Base-by-base conservation (phyloP, 2,329 filamentous ascomycete genomes). In the Monilinia laxa region DNA sequence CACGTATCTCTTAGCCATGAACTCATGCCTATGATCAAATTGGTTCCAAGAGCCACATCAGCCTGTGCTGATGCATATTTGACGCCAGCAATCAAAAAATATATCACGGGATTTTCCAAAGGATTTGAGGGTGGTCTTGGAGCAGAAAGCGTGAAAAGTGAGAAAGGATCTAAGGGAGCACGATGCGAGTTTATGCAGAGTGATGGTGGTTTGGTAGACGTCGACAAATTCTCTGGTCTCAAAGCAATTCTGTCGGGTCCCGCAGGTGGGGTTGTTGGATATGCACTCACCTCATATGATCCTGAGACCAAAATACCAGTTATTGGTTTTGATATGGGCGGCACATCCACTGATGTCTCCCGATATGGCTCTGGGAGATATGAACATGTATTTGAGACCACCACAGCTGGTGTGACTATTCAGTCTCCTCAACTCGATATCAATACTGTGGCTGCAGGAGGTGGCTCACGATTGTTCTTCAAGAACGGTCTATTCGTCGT, bases 181-280 rank as follows among this genome's bases (percentile, higher is more conserved):
- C 83, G 93, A 70, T 97, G 93, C 79, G 93, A 97, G 76, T 97
- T 97, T 72, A 97, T 97, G 93, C 92, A 97, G 77, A 93, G 90
- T 12, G 77, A 79, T 70, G 77, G 77, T 28, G 87, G 87, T 0
- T 76, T 89, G 2, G 86, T 89, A 0, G 90, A 93, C 70, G 90
- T 93, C 0, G 87, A 91, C 66, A 88, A 86, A 71, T 96, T 97
- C 75, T 93, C 91, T 0, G 93, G 93, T 0, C 80, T 97, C 5
- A 88, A 90, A 73, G 92, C 92, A 2, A 96, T 97, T 68, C 77
- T 97, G 2, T 96, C 92, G 0, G 93, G 93, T 0, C 93, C 93
- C 1, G 93, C 93, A n/a, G 93, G 93, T 42, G 93, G 93, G 52
- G 93, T 97, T 0, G 93, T 97, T 0, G 93, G 93, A 4, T 97